Base-by-base conservation (phyloP, 257 asterid genomes). In the Gynochthodes officinalis region DNA sequence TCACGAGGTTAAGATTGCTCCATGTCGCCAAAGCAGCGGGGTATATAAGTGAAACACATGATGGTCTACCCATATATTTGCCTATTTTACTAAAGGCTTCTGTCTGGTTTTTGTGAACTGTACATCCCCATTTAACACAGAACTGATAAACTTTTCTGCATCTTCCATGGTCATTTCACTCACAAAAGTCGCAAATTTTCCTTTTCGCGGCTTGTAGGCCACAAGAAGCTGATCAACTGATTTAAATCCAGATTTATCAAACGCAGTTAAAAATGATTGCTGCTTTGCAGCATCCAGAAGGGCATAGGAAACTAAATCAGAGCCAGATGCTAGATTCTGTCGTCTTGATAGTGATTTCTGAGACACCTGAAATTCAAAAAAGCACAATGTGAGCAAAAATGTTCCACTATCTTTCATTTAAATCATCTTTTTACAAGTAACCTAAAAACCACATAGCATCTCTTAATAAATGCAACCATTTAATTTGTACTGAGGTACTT, bases 191-290 rank as follows among this genome's bases (percentile, higher is more conserved):
- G 92, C 95, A 42, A 83, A 94, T 46, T 91, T 91, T 49, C 90
- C 95, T 76, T 88, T 88, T 77, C 91, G 86, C 0, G 93, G 96
- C 72, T 94, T 94, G 86, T 88, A 89, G 43, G 99, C 97, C 72
- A 93, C 53, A 79, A 94, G 78, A 73, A 94, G 72, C 58, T 61
- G 79, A 46, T 87, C 89, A 4, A 86, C 75, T 55, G 93, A 86
- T 75, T 84, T 94, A 75, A 86, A 86, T 21, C 91, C 90, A 2
- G 93, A 84, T 78, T 83, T 88, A 73, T 86, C 85, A 18, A 94
- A 82, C n/a, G 96, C 85, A 0, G 70, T 88, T 66, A 94, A 59
- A 62, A 94, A 89, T 2, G 87, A 77, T 63, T 86, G 89, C 63
- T 91, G 97, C 83, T 87, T 89, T 35, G 86, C 78, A 69, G 87